Percentiles rank a stretch among this genome's conserved stretches.
Conservation (phyloP, 78 protist species). For the Monosiga brevicollis region DNA sequence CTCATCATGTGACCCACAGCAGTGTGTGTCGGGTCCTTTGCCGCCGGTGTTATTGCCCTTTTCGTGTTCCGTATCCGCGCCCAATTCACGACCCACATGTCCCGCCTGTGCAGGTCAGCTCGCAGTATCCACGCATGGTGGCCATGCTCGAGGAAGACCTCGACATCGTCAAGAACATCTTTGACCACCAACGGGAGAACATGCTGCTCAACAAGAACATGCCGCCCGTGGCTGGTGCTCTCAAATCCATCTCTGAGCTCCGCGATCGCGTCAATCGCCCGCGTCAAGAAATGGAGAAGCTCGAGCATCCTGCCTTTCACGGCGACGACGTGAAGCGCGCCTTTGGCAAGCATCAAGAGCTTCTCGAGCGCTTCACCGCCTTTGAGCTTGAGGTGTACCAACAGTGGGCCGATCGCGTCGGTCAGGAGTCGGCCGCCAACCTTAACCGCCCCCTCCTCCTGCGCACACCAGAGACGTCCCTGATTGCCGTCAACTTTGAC, state of each 20-base stretch:
- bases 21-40: no score
- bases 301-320: background rate
- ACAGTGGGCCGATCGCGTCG: slow-evolving; percentile 13
- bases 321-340: background rate
- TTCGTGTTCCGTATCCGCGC: no score
- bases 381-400: background rate
- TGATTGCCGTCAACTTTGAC: slow-evolving; percentile 60
- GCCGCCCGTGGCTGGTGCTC: slow-evolving; percentile 52
- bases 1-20: no score
- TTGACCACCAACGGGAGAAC: background rate
- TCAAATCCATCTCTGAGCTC: slow-evolving; percentile 39
- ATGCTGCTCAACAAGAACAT: slow-evolving; percentile 44
- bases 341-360: background rate
- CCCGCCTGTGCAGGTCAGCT: no score
- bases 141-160: background rate
- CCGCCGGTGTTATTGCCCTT: no score
- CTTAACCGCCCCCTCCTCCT: slow-evolving; percentile 20
- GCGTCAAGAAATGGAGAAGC: slow-evolving; percentile 5
- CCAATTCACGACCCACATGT: no score
- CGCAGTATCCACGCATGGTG: slow-evolving; percentile 7
- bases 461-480: slow-evolving; percentile 4
- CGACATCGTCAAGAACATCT: slow-evolving; percentile 13
- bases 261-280: slow-evolving; percentile 29
- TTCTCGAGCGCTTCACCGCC: background rate
- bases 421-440: background rate